Percentiles rank a stretch among this genome's conserved stretches.
Evolutionary conservation across 73 alveolate species (phyloP).

Genomic region (Symbiodinium natans): DNA sequence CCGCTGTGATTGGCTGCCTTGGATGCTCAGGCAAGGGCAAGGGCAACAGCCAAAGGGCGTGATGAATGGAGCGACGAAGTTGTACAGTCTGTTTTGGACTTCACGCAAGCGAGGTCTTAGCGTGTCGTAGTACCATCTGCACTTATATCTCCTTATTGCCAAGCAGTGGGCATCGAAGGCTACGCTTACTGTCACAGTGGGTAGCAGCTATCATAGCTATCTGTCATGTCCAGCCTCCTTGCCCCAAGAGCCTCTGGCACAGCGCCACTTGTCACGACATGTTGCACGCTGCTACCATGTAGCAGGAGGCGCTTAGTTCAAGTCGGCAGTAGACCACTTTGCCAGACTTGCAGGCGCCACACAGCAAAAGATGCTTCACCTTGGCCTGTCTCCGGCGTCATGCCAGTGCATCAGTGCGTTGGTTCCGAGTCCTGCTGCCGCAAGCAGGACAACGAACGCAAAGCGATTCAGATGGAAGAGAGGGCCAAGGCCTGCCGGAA

Average conservation of each 20-base stretch:
- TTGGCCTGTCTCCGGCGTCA: too few relatives aligned
- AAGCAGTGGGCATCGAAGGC: neutral
- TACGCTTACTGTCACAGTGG: neutral
- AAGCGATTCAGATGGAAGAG: conserved; percentile 78
- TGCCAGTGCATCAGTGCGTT: too few relatives aligned
- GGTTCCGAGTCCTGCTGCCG: too few relatives aligned
- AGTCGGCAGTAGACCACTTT: conserved; percentile 2
- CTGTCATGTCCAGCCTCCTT: neutral
- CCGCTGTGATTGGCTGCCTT: neutral
- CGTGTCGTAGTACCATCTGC: neutral
- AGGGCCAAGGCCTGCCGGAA: conserved; percentile 34
- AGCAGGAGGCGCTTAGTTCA: neutral
- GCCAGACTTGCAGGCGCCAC: neutral
- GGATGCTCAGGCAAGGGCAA: conserved; percentile 13
- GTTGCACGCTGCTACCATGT: neutral
- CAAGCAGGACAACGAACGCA: conserved; percentile 77
- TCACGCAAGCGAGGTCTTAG: conserved; percentile 18
- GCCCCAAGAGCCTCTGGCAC: neutral
- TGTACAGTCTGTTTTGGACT: neutral
- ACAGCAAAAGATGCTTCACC: too few relatives aligned
- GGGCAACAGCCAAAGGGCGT: conserved; percentile 33
- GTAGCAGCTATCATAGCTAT: neutral
- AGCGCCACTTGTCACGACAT: neutral
- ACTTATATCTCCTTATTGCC: neutral
- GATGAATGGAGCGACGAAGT: neutral